Evolutionary conservation across 768 basidiomycete genomes (phyloP), one percentile per base, ranked within the genome.

Genomic region (Lactifluus hygrophoroides): DNA sequence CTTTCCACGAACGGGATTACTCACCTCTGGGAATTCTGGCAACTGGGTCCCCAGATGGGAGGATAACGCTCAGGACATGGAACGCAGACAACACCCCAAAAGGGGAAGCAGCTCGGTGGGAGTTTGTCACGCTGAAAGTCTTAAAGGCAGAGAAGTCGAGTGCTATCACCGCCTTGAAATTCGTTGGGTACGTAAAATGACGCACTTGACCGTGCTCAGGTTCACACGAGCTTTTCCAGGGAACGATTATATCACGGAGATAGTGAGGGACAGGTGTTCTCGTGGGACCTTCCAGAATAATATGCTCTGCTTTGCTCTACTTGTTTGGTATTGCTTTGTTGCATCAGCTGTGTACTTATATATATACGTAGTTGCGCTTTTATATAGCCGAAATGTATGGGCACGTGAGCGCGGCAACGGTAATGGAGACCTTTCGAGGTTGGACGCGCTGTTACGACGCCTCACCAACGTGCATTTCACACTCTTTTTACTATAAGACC

Each of bases 1-100:
- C 87, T 0, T 95, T 95, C 74, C 86, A 91, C 58, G 90, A 94
- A 66, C 81, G 94, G 34, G 94, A 95, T 66, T 95, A 89, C 69
- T 83, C 88, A 0, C 77, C 80, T 60, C 73, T 83, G 0, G 89
- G 89, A 4, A 76, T 92, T 4, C 76, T 96, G n/a, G 91, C 90
- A 0, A 85, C 85, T 1, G 90, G 90, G 3, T 80, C 84, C 5
- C 75, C 82, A 1, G 88, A 90, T 62, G 88, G 90, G 7, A 78
- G 83, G 3, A 85, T 93, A 53, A 81, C 82, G 0, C 73, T 96
- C n/a, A 76, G 88, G 60, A 89, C 92, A 1, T 93, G 93, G 87
- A 87, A 82, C 16, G 79, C 88, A 0, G 86, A 92, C 58, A 81
- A 82, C 13, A 87, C 89, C 0, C 82, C 80, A 0, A 74, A 77